Evolutionary conservation across 2,329 filamentous ascomycete genomes (phyloP), one percentile per base, ranked within the genome.

Genomic region (Cercospora sp.): DNA sequence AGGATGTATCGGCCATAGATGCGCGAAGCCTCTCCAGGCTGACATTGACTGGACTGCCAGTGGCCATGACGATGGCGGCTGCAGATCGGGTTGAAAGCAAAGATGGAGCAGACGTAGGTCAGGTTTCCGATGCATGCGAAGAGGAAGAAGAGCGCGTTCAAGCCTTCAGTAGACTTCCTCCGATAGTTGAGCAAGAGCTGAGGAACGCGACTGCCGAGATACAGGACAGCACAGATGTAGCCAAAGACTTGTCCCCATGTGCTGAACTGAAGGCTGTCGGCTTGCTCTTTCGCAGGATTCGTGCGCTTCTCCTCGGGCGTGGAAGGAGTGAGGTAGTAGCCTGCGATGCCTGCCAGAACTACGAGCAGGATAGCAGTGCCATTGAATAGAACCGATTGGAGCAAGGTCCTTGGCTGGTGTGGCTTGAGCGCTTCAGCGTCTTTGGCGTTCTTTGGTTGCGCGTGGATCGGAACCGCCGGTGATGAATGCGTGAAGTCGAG

Each of bases 71-170:
- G 71, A 57, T 76, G 74, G 49, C 75, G 69, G 45, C 78, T 77
- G 73, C 92, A 97, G 32, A 86, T 82, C 0, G 94, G 92, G 68
- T 94, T 92, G 76, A 93, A 98, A 0, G 93, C 94, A 71, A 98
- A 86, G 73, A 99, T 98, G 43, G 90, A 94, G 43, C 97, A 83
- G 18, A 97, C 94, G 76, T 96, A 98, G 0, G 94, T 97, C 72
- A 97, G 80, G 79, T 99, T 99, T 2, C 95, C 95, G 5, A 98
- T 88, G 77, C 94, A 98, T 4, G 95, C 95, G 78, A 99, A 98
- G 24, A 98, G 84, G 82, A 98, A 98, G 81, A 98, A 99, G 10
- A 98, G 86, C 82, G 97, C 89, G 72, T 91, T 94, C 21, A 99
- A 90, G 3, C 95, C 95, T 66, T 98, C 94, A 0, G 94, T 97